These are phyloP conservation scores for Neophaeococcomyces mojaviensis DNA, from an alignment of 2,329 filamentous ascomycete species.

Conservation along the genomic window DNA sequence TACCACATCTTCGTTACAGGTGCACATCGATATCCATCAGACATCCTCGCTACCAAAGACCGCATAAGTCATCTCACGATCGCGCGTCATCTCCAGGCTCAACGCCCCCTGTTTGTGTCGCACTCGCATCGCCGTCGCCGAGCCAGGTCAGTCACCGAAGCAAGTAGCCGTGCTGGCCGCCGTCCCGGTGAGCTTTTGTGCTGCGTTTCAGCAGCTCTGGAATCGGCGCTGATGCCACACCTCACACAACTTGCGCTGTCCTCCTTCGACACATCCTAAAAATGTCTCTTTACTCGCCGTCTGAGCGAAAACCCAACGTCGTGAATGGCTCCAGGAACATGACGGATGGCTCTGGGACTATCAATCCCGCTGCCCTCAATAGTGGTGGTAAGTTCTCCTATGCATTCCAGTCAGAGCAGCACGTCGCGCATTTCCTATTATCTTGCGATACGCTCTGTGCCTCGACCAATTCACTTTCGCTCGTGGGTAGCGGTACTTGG, in stretches of 20 bases:
- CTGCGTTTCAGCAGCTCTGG: constrained; percentile 9
- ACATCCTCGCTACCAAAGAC: constrained; percentile 8
- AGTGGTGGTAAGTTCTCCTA: constrained; percentile 52
- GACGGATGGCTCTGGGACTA: constrained; percentile 73
- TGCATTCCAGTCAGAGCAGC: constrained; percentile 3
- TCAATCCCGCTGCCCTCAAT: constrained; percentile 82
- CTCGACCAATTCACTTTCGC: constrained; percentile 1
- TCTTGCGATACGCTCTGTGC: constrained; percentile 11
- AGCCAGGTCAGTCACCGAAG: constrained; percentile 7
- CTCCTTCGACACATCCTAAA: constrained; percentile 12
- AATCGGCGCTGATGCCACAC: constrained; percentile 10
- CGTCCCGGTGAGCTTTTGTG: constrained; percentile 8
- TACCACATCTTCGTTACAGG: constrained; percentile 4
- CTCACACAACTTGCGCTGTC: constrained; percentile 10
- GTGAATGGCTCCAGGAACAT: constrained; percentile 52
- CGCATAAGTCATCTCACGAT: constrained; percentile 1
- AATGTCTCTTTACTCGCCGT: constrained; percentile 40
- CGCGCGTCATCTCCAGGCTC: constrained; percentile 1
- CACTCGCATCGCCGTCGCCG: constrained; percentile 7
- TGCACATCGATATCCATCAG: constrained; percentile 4
- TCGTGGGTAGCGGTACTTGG: constrained; percentile 18
- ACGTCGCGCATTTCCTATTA: constrained; percentile 14
- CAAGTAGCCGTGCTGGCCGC: constrained; percentile 6
- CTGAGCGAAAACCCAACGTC: constrained; percentile 47
- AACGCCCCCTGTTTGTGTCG: constrained; percentile 3